phyloP scores from a whole-genome alignment of 1,139 yeast species.

The Kodamaea plutei region DNA sequence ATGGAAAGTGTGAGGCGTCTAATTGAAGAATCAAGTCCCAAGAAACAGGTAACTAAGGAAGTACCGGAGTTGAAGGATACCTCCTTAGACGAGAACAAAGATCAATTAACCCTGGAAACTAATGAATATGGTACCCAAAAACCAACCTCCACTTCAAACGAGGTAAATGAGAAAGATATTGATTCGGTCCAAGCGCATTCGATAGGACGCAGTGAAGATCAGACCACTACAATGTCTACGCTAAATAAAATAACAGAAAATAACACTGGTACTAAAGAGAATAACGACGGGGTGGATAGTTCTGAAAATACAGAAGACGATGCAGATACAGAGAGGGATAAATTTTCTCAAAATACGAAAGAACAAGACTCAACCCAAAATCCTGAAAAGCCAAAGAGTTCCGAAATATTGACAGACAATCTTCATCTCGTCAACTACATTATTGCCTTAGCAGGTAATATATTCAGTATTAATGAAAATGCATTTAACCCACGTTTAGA shows the following conservation, averaged over 20 bases:
- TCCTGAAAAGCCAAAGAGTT: background rate
- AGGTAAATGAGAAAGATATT: too few species aligned
- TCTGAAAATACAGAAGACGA: background rate
- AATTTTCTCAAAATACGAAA: background rate
- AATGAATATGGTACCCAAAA: too few species aligned
- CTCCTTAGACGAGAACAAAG: too few species aligned
- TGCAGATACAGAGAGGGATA: slow-evolving; percentile 4
- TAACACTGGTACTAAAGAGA: background rate
- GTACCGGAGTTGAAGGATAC: too few species aligned
- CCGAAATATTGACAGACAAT: background rate
- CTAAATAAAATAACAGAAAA: too few species aligned
- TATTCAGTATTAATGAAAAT: slow-evolving; percentile 49
- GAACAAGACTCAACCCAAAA: background rate
- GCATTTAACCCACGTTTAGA: slow-evolving; percentile 42
- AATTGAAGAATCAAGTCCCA: slow-evolving; percentile 3
- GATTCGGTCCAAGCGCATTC: too few species aligned
- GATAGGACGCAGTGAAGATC: too few species aligned
- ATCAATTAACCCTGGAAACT: too few species aligned
- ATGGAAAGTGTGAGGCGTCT: slow-evolving; percentile 18
- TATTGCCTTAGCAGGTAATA: slow-evolving; percentile 37
- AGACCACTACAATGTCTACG: too few species aligned
- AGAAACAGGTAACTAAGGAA: too few species aligned
- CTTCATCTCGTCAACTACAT: slow-evolving; percentile 38
- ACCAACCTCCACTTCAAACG: too few species aligned
- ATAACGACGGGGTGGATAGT: too few species aligned